Conservation (phyloP, 768 basidiomycete species). For the Pleurotus ostreatus region DNA sequence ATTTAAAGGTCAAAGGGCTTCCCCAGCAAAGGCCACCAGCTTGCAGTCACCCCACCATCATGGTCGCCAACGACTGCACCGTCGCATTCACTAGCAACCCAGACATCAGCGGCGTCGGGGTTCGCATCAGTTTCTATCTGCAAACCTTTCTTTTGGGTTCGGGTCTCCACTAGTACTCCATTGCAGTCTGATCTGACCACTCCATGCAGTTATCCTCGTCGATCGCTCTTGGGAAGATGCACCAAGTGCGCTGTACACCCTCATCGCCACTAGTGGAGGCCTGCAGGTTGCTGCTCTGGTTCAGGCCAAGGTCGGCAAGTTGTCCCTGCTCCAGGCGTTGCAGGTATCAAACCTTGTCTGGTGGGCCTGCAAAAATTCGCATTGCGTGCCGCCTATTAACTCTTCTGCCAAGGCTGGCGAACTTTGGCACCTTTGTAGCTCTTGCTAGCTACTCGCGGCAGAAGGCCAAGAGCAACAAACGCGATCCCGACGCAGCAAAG, state of each 20-base stretch:
- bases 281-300: conserved; percentile 34
- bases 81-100: conserved; percentile 20
- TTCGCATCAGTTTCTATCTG: conserved; percentile 29
- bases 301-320: conserved; percentile 19
- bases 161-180: neutral
- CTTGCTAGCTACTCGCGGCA: conserved; percentile 37
- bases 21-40: too few relatives aligned
- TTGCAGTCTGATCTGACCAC: neutral
- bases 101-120: conserved; percentile 34
- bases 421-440: conserved; percentile 37
- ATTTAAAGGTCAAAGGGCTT: too few relatives aligned
- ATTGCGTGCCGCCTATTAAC: neutral
- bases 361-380: conserved; percentile 16
- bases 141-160: conserved; percentile 22
- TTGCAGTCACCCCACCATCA: too few relatives aligned
- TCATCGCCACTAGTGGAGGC: conserved; percentile 36
- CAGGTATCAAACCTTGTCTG: conserved; percentile 39
- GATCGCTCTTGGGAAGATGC: conserved; percentile 38
- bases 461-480: conserved; percentile 20
- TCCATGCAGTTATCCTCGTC: conserved; percentile 29
- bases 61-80: neutral
- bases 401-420: conserved; percentile 28
- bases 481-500: neutral
- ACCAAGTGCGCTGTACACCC: conserved; percentile 37
- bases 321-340: conserved; percentile 36